phyloP scores from a whole-genome alignment of 371 early-diverging fungal genomes.

The Haplosporangium sp. region DNA sequence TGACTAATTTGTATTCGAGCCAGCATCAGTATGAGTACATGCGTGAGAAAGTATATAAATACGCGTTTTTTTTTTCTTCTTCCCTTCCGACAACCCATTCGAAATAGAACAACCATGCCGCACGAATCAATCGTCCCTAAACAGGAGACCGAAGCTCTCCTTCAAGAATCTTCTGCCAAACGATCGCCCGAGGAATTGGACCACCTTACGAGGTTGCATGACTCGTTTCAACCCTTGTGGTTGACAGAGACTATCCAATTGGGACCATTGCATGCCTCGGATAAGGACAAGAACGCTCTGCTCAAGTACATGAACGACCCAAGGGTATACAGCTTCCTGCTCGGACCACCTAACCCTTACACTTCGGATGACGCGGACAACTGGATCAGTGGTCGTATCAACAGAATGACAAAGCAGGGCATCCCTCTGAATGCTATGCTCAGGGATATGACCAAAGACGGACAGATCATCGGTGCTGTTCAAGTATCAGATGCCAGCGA shows the following conservation, averaged over 20 bases:
- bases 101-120: too few species aligned
- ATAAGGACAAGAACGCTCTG: slow-evolving; percentile 25
- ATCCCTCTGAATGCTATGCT: slow-evolving; percentile 13
- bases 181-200: slow-evolving; percentile 28
- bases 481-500: slow-evolving; percentile 17
- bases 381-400: slow-evolving; percentile 20
- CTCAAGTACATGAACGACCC: slow-evolving; percentile 32
- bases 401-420: slow-evolving; percentile 26
- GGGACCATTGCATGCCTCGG: slow-evolving; percentile 27
- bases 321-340: slow-evolving; percentile 16
- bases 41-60: too few species aligned
- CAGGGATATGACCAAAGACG: slow-evolving; percentile 39
- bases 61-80: too few species aligned
- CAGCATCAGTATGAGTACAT: too few species aligned
- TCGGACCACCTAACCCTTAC: slow-evolving; percentile 43
- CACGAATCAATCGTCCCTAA: not conserved
- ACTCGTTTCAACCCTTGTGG: slow-evolving; percentile 34
- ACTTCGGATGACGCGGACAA: slow-evolving; percentile 26
- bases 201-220: slow-evolving; percentile 15
- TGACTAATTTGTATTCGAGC: too few species aligned
- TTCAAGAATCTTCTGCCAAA: not conserved
- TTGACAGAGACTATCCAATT: slow-evolving; percentile 47
- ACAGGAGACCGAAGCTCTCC: not conserved
- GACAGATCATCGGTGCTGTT: slow-evolving; percentile 26
- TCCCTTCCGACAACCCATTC: too few species aligned